A percentile compares a stretch with the other conserved stretches of the same genome.
These are phyloP conservation scores for Sphagnum contortum DNA, from an alignment of 225 moss, liverwort and hornwort genomes.

Conservation along the genomic window DNA sequence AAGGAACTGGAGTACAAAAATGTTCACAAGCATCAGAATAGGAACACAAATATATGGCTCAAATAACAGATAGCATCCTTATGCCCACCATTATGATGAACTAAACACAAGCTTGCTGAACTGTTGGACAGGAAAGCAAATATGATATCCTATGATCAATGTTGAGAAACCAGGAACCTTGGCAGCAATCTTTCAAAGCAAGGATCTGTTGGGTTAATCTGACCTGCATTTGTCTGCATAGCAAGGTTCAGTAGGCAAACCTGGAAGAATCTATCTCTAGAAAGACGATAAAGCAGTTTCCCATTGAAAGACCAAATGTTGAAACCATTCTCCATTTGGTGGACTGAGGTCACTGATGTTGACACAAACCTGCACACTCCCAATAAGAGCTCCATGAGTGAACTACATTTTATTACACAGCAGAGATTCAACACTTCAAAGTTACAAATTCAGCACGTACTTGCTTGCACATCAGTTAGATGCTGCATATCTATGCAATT, in stretches of 20 bases:
- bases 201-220: no score
- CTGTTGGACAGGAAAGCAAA: no score
- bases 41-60: no score
- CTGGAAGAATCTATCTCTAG: slow-evolving; percentile 95
- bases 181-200: no score
- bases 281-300: slow-evolving; percentile 77
- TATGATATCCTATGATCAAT: no score
- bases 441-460: no score
- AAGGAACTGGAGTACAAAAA: slow-evolving; percentile 51
- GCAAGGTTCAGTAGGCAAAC: slow-evolving; percentile 2
- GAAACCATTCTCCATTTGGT: slow-evolving; percentile 99
- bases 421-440: background rate
- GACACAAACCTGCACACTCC: slow-evolving; percentile 56
- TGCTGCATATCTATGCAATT: background rate
- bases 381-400: background rate
- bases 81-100: no score
- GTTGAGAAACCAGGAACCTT: no score
- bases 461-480: background rate
- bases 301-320: slow-evolving; percentile 99
- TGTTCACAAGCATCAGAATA: no score
- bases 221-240: no score
- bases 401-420: background rate
- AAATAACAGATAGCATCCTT: no score
- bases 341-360: slow-evolving; percentile 95
- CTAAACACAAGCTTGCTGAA: no score